Base-by-base conservation (phyloP, 768 basidiomycete species). In the Suillus tomentosus region DNA sequence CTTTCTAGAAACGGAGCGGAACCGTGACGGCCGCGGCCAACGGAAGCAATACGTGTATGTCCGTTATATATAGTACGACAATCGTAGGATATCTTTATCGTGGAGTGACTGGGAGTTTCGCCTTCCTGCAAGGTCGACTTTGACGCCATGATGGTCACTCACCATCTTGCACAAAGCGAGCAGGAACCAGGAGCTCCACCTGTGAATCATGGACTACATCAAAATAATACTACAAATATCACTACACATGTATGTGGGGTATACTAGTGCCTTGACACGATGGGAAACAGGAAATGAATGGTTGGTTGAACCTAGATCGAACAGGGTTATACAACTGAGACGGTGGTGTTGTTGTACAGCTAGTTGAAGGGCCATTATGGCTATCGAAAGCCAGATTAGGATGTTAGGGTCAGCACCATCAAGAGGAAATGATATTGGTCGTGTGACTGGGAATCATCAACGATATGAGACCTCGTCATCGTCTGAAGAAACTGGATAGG, bases 401-500 rank as follows among this genome's bases (percentile, higher is more conserved):
- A 58, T 58, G 39, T 17, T 42, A 58, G 17, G 24, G 8, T 27
- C 56, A 40, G 39, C 37, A 13, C 37, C 37, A 39, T 39, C 37
- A 39, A 17, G 7, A 15, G n/a, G 14, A 13, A 27, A 42, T 58
- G 40, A 58, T 40, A 42, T 58, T 24, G 40, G 39, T 58, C 57
- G 57, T 42, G 57, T 58, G 57, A 58, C 57, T 58, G 11, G 24
- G 19, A 48, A 48, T 48, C 47, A 13, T 58, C 24, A 58, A 42
- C 57, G 57, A 15, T 27, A 58, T 58, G 57, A 58, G 24, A 58
- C 57, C 34, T 74, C 72, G 59, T 75, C 73, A 36, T 74, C 73
- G 19, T 75, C 69, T 14, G 71, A 66, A 45, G 70, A 69, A 36
- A 74, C 67, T 55, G 64, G 59, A 43, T 72, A 74, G 14, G 65